Evolutionary conservation across 805 yeast genomes (phyloP), one percentile per base, ranked within the genome.

Genomic region (Schizosaccharomyces cryophilus): DNA sequence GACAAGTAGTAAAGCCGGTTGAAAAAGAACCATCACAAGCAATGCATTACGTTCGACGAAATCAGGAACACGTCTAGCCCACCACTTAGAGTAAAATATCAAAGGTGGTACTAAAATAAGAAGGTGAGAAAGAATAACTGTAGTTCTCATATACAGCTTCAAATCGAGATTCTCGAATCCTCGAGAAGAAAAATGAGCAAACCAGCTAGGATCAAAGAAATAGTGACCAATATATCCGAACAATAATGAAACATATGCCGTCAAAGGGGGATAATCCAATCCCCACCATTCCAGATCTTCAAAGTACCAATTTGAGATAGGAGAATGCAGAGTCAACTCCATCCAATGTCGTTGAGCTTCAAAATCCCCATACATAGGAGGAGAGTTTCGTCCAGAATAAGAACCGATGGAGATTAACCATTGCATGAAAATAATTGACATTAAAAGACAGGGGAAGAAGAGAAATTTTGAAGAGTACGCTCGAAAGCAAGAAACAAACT

Each of bases 261-360:
- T 90, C 64, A 93, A 73, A 5, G 97, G 97, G 0, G 99, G 99
- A 70, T 93, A 93, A 71, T 93, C 98, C 42, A 93, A 75, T 0
- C 97, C 96, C 97, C 98, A 93, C 73, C 90, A 88, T 65, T 82
- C 81, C 56, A 88, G 75, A 69, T 93, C 96, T 70, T 81, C 87
- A 73, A 78, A 85, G 69, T 93, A 93, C 98, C 98, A 93, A 64
- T 84, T 66, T 0, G 73, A 70, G 0, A 87, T 71, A 0, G 95
- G 93, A 59, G 89, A 70, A 66, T 82, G 80, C 48, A 76, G 80
- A 0, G 97, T 90, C 61, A 90, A 75, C 69, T 93, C 98, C 79
- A 93, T 77, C 98, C 98, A 93, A 70, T 90, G 98, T 65, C 98
- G 78, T 70, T 93, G 98, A 0, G 97, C 97, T 70, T 93, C 98